Evolutionary conservation across 148 eudicot genomes (phyloP).

Genomic region (Dysphania ambrosioides): DNA sequence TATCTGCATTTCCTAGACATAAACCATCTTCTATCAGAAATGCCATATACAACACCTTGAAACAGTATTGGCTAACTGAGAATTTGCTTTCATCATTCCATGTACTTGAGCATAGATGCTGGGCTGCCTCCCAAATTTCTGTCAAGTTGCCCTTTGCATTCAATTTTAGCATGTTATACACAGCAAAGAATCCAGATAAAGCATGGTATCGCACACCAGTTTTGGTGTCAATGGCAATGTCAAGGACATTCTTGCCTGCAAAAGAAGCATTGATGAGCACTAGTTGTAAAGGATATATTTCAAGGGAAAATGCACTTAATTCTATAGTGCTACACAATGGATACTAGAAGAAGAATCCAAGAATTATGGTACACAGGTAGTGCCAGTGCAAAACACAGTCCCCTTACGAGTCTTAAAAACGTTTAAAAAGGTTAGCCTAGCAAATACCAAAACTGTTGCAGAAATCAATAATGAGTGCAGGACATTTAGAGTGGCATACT

Average conservation of each 20-base stretch:
- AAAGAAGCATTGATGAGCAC: not conserved
- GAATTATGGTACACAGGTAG: no score
- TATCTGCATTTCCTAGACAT: constrained; percentile 44
- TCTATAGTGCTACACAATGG: not conserved
- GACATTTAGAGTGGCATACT: not conserved
- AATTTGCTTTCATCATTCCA: constrained; percentile 34
- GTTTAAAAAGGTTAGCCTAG: no score
- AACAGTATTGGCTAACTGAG: constrained; percentile 47
- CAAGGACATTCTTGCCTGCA: constrained; percentile 30
- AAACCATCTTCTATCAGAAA: constrained; percentile 61
- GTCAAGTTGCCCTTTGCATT: constrained; percentile 49
- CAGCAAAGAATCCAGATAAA: constrained; percentile 77
- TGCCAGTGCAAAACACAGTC: no score
- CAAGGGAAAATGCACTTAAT: not conserved
- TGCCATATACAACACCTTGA: constrained; percentile 58
- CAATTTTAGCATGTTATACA: constrained; percentile 53
- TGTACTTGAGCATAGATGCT: constrained; percentile 48
- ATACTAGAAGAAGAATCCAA: not conserved
- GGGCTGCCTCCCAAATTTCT: constrained; percentile 53
- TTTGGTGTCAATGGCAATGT: constrained; percentile 24
- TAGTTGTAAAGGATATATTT: not conserved
- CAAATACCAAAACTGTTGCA: no score
- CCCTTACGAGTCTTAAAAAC: no score
- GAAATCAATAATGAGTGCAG: no score
- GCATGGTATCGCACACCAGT: constrained; percentile 55